phyloP scores from a whole-genome alignment of 2,329 filamentous ascomycete species.

The Diplodia scrobiculata region DNA sequence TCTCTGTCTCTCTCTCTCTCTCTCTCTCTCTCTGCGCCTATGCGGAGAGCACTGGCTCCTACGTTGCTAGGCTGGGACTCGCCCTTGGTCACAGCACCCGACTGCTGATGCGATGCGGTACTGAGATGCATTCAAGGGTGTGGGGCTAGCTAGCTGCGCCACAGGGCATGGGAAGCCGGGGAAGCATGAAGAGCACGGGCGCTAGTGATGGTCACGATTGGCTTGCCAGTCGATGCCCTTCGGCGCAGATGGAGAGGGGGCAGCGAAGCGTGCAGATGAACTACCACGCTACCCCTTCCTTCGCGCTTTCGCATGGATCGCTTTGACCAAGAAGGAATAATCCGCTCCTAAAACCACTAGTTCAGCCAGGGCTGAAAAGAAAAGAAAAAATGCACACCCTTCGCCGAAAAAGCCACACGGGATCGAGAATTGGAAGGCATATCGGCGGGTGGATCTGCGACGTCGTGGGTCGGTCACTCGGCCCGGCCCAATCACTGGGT shows the following conservation, averaged over 20 bases:
- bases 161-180: not conserved
- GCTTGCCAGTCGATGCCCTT: not conserved
- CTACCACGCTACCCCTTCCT: not conserved
- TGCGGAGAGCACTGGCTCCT: no score
- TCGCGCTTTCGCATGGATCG: not conserved
- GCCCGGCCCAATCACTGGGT: not conserved
- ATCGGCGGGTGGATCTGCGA: not conserved
- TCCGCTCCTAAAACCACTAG: not conserved
- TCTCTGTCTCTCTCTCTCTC: no score
- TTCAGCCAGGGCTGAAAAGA: not conserved
- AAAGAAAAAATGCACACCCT: not conserved
- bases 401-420: not conserved
- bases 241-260: not conserved
- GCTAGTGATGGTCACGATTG: not conserved
- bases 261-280: not conserved
- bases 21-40: no score
- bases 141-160: not conserved
- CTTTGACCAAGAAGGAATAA: not conserved
- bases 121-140: no score
- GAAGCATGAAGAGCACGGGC: not conserved
- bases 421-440: not conserved
- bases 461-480: not conserved
- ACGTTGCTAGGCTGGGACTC: no score
- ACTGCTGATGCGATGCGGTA: no score
- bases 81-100: no score